Conservation (phyloP, 352 stramenopile species). For the Pythium vanterpoolii region DNA sequence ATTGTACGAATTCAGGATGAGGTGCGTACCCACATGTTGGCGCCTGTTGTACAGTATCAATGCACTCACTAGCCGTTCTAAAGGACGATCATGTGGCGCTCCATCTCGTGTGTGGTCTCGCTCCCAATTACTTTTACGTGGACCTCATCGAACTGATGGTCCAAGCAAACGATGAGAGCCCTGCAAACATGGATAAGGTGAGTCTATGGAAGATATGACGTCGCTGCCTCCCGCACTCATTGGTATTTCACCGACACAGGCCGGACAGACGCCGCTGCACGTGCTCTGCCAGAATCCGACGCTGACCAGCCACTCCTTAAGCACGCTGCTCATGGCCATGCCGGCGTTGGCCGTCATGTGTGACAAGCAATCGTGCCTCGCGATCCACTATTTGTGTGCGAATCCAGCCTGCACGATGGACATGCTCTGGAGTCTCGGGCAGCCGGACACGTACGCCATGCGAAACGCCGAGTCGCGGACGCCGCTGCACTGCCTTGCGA, state of each 20-base stretch:
- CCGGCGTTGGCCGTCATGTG: slow-evolving; percentile 31
- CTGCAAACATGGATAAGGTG: slow-evolving; percentile 42
- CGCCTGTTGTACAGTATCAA: background rate
- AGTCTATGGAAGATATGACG: background rate
- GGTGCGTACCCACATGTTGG: slow-evolving; percentile 13
- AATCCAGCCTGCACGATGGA: slow-evolving; percentile 43
- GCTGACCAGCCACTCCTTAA: slow-evolving; percentile 39
- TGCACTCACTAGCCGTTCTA: background rate
- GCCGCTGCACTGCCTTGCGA: slow-evolving; percentile 45
- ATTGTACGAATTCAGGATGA: slow-evolving; percentile 29
- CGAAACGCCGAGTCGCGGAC: slow-evolving; percentile 34
- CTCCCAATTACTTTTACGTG: slow-evolving; percentile 47
- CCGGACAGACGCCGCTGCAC: slow-evolving; percentile 50
- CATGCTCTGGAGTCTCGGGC: slow-evolving; percentile 35
- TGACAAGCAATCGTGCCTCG: slow-evolving; percentile 40
- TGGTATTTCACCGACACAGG: slow-evolving; percentile 8
- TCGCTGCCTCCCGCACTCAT: background rate
- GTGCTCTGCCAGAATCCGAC: slow-evolving; percentile 44
- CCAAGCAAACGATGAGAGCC: slow-evolving; percentile 32
- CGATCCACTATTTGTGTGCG: slow-evolving; percentile 50
- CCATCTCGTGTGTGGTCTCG: slow-evolving; percentile 47
- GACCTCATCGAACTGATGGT: slow-evolving; percentile 57
- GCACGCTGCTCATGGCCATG: slow-evolving; percentile 31
- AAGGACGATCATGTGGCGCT: slow-evolving; percentile 47
- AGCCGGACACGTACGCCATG: slow-evolving; percentile 29